These are phyloP conservation scores for Cercophora scortea DNA, from an alignment of 495 filamentous ascomycete species.

Conservation along the genomic window DNA sequence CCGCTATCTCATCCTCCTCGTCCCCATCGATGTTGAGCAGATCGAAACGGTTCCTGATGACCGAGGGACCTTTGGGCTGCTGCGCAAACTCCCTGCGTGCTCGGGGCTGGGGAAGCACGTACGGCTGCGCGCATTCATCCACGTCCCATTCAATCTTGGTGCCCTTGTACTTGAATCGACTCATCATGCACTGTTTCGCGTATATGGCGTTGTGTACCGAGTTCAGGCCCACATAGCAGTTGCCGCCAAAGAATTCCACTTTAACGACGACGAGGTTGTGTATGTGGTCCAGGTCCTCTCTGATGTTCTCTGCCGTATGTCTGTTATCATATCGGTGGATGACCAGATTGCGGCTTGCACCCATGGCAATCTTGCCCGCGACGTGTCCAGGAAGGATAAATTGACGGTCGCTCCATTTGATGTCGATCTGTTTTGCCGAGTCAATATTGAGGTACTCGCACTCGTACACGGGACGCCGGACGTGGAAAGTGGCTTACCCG, in stretches of 20 bases:
- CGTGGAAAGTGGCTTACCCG: slow-evolving; percentile 41
- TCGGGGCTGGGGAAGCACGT: slow-evolving; percentile 22
- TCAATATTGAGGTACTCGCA: neutral
- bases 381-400: slow-evolving; percentile 61
- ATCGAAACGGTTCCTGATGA: slow-evolving; percentile 54
- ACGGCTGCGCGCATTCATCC: slow-evolving; percentile 66
- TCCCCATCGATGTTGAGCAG: slow-evolving; percentile 46
- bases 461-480: too few species aligned
- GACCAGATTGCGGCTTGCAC: slow-evolving; percentile 73
- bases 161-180: slow-evolving; percentile 63
- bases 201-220: slow-evolving; percentile 71
- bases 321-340: slow-evolving; percentile 49
- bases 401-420: slow-evolving; percentile 67
- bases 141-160: slow-evolving; percentile 62
- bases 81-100: slow-evolving; percentile 24
- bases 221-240: slow-evolving; percentile 64
- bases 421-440: slow-evolving; percentile 45
- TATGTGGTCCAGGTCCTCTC: slow-evolving; percentile 75
- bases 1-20: slow-evolving; percentile 21
- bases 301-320: slow-evolving; percentile 57
- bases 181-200: slow-evolving; percentile 73
- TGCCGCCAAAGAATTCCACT: slow-evolving; percentile 48
- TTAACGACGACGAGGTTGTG: slow-evolving; percentile 67
- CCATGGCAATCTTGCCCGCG: slow-evolving; percentile 55
- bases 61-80: slow-evolving; percentile 26